Evolutionary conservation across 2,329 filamentous ascomycete species (phyloP).

Genomic region (Tothia fuscella): DNA sequence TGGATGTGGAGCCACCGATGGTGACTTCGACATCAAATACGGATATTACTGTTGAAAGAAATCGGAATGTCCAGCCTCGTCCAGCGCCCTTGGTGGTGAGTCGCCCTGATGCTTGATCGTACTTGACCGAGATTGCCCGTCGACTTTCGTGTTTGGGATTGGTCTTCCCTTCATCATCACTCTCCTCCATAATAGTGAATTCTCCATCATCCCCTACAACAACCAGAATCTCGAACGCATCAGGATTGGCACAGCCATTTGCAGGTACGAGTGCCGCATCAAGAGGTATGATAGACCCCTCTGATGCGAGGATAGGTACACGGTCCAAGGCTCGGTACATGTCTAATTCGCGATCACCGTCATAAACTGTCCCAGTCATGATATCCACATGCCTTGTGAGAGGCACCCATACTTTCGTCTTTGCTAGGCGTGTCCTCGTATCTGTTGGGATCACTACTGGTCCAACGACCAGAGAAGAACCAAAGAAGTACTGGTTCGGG

Average conservation of each 20-base stretch:
- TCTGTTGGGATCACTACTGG: constrained; percentile 44
- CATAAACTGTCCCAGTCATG: constrained; percentile 45
- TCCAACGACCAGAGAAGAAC: constrained; percentile 42
- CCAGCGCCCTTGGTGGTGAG: constrained; percentile 17
- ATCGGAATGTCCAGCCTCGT: constrained; percentile 21
- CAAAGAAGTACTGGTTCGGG: constrained; percentile 49
- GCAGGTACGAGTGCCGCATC: constrained; percentile 31
- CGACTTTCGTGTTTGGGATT: constrained; percentile 15
- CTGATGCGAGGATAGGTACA: constrained; percentile 41
- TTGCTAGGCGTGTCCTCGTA: constrained; percentile 33
- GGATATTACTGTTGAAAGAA: constrained; percentile 16
- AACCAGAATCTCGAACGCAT: constrained; percentile 37
- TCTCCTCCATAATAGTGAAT: constrained; percentile 40
- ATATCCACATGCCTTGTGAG: constrained; percentile 43
- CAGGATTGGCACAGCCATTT: constrained; percentile 39
- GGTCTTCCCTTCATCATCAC: constrained; percentile 23
- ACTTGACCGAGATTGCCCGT: constrained; percentile 20
- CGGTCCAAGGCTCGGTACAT: constrained; percentile 39
- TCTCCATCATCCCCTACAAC: constrained; percentile 34
- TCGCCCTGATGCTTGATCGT: constrained; percentile 25
- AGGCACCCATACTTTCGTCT: constrained; percentile 45
- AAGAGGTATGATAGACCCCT: constrained; percentile 48
- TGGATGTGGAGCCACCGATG: neutral
- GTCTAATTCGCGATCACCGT: constrained; percentile 41
- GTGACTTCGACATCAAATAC: neutral